Evolutionary conservation across 2,329 filamentous ascomycete species (phyloP), one percentile per base, ranked within the genome.

Genomic region (Pyrenophora teres): DNA sequence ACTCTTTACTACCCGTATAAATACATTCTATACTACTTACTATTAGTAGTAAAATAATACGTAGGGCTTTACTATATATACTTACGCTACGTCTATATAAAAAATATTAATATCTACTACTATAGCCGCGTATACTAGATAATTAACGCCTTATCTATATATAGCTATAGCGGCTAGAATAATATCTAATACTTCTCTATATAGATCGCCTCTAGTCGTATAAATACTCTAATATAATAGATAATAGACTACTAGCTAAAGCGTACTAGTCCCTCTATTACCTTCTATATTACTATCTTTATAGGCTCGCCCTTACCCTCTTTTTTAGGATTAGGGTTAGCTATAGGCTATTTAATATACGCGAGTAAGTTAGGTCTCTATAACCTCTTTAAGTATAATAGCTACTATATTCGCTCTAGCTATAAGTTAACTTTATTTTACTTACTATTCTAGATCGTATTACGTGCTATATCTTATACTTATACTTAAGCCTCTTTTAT

Each of bases 151-250:
- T n/a, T n/a, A n/a, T n/a, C n/a, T n/a, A n/a, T n/a, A n/a, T n/a
- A n/a, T n/a, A n/a, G n/a, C n/a, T n/a, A n/a, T n/a, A n/a, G n/a
- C n/a, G n/a, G n/a, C n/a, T n/a, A n/a, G n/a, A n/a, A n/a, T n/a
- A n/a, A n/a, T n/a, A n/a, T n/a, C n/a, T n/a, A n/a, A n/a, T n/a
- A n/a, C n/a, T n/a, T n/a, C n/a, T n/a, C n/a, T n/a, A 40, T 64
- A 8, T 39, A 43, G 32, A 65, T 59, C 1, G 52, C 59, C 44
- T 65, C 54, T 25, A 63, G 41, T 13, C 35, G 40, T 18, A 65
- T 33, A 37, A 62, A 63, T 23, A 60, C n/a, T n/a, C n/a, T n/a
- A n/a, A n/a, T n/a, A n/a, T n/a, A n/a, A n/a, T n/a, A n/a, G n/a
- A n/a, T n/a, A n/a, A n/a, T n/a, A n/a, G n/a, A n/a, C n/a, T n/a